Evolutionary conservation across 176 grass and related monocot genomes (phyloP).

Genomic region (Musa beccarii): DNA sequence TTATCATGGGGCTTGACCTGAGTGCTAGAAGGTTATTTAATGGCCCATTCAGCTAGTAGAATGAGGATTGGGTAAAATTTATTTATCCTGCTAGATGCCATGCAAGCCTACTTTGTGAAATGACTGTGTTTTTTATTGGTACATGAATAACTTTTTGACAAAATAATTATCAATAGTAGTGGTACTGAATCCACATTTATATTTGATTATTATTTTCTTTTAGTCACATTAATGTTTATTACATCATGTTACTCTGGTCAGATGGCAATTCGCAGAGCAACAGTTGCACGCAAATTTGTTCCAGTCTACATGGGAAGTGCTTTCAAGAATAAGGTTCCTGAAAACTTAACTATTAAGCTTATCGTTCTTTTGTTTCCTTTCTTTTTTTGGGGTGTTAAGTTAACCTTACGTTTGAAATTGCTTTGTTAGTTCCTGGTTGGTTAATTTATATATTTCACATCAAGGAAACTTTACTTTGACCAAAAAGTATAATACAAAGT

Average conservation of each 20-base stretch:
- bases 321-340: constrained; percentile 95
- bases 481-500: no score
- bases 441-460: no score
- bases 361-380: background rate
- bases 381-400: background rate
- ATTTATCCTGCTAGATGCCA: no score
- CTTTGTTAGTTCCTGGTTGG: background rate
- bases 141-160: no score
- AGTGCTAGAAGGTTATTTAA: no score
- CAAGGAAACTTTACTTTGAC: no score
- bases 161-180: background rate
- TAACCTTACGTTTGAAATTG: background rate
- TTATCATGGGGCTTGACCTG: no score
- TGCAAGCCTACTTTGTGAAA: no score
- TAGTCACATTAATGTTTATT: background rate
- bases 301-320: constrained; percentile 98
- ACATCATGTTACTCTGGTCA: constrained; percentile 32
- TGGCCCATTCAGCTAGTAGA: no score
- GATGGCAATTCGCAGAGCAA: constrained; percentile 89
- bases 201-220: background rate
- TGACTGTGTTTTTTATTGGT: no score
- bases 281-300: constrained; percentile 76
- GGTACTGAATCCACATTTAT: background rate
- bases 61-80: no score
- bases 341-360: background rate